Evolutionary conservation across 108 stramenopile genomes (phyloP).

Genomic region (Nitzschia putrida): DNA sequence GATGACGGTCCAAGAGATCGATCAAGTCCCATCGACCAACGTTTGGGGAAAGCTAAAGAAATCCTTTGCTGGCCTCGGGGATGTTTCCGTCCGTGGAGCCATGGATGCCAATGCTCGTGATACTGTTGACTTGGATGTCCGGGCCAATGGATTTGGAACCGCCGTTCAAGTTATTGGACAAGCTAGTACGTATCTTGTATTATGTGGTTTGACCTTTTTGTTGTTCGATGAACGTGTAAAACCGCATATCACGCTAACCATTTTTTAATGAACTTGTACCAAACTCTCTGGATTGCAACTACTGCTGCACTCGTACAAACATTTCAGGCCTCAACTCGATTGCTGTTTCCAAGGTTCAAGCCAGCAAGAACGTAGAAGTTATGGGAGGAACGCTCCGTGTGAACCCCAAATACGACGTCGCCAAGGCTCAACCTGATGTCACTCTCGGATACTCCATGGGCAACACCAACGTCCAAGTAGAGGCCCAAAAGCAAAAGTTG

Average conservation of each 20-base stretch:
- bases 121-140: constrained; percentile 41
- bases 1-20: constrained; percentile 18
- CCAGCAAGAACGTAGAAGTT: constrained; percentile 31
- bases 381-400: constrained; percentile 35
- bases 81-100: constrained; percentile 40
- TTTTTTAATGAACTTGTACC: no score
- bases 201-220: background rate
- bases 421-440: constrained; percentile 18
- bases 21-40: constrained; percentile 15
- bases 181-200: constrained; percentile 28
- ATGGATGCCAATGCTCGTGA: constrained; percentile 23
- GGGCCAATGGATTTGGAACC: constrained; percentile 29
- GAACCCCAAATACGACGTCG: constrained; percentile 45
- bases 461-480: constrained; percentile 27
- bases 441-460: constrained; percentile 38
- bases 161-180: constrained; percentile 35
- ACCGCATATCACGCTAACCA: no score
- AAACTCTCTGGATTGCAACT: no score
- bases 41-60: constrained; percentile 45
- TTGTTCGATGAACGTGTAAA: no score
- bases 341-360: constrained; percentile 34
- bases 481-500: constrained; percentile 36
- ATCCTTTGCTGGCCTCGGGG: constrained; percentile 18
- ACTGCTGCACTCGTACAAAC: no score
- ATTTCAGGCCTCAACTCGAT: constrained; percentile 11